Conservation (phyloP, 805 yeast species). For the Maudiozyma bulderi region DNA sequence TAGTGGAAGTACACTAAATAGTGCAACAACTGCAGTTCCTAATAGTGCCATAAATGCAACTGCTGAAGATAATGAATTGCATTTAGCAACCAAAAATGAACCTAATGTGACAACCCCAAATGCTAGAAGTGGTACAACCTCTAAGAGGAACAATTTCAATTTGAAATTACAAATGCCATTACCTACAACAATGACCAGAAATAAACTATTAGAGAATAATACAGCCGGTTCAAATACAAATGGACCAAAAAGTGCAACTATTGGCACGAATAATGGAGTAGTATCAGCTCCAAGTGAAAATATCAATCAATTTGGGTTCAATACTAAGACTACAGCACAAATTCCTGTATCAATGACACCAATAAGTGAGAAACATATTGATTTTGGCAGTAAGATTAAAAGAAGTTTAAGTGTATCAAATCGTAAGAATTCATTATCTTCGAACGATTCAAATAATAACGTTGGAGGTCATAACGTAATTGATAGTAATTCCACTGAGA, state of each 20-base stretch:
- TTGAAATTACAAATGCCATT: conserved; percentile 68
- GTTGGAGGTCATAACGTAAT: not conserved
- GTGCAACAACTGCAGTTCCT: not conserved
- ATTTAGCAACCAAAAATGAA: not conserved
- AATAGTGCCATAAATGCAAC: not conserved
- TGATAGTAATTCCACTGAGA: not conserved
- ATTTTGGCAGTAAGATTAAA: conserved; percentile 16
- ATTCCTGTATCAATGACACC: conserved; percentile 72
- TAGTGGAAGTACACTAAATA: conserved; percentile 1
- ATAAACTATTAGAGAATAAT: conserved; percentile 19
- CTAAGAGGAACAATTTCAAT: conserved; percentile 42
- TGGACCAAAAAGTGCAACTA: not conserved
- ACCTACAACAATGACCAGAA: conserved; percentile 40
- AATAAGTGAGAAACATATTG: conserved; percentile 47
- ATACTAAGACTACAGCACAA: conserved; percentile 39
- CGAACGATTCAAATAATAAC: not conserved
- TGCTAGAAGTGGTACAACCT: conserved; percentile 24
- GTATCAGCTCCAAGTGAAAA: conserved; percentile 25
- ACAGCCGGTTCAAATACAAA: not conserved
- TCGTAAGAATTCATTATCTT: conserved; percentile 7
- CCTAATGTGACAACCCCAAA: not conserved
- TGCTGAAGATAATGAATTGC: not conserved
- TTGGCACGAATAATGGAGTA: not conserved
- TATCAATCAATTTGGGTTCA: conserved; percentile 61
- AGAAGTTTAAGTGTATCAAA: conserved; percentile 18